Conservation (phyloP, 2,329 filamentous ascomycete species). For the Stromatinia cepivora region DNA sequence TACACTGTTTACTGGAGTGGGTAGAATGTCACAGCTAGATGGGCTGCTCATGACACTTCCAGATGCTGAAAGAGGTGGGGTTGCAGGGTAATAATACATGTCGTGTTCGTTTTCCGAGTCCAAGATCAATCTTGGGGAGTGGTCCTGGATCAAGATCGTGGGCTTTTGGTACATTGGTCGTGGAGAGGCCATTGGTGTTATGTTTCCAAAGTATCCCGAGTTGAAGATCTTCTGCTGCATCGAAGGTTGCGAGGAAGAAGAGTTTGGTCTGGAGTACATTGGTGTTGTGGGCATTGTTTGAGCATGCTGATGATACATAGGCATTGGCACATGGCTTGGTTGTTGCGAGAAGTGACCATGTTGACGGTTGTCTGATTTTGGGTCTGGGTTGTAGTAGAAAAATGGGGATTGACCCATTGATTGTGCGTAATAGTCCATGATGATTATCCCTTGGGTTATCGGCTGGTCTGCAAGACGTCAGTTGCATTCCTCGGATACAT, state of each 20-base stretch:
- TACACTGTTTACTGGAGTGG: conserved; percentile 79
- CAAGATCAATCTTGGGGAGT: conserved; percentile 59
- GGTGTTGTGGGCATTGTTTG: conserved; percentile 62
- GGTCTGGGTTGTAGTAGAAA: conserved; percentile 84
- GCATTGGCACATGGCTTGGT: conserved; percentile 50
- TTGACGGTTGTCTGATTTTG: conserved; percentile 69
- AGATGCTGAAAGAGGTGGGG: conserved; percentile 81
- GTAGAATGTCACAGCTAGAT: conserved; percentile 71
- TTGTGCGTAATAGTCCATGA: conserved; percentile 47
- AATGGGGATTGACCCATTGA: conserved; percentile 72
- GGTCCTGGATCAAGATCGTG: conserved; percentile 64
- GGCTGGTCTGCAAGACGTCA: conserved; percentile 33
- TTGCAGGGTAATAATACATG: conserved; percentile 73
- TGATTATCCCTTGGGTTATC: conserved; percentile 25
- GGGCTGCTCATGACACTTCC: conserved; percentile 87
- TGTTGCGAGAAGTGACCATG: conserved; percentile 73
- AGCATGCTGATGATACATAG: conserved; percentile 53
- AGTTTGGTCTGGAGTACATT: conserved; percentile 64
- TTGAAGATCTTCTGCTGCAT: conserved; percentile 40
- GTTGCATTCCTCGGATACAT: conserved; percentile 28
- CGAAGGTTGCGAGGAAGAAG: conserved; percentile 61
- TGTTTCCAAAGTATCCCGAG: conserved; percentile 41
- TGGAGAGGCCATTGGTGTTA: conserved; percentile 77
- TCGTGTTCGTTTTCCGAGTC: conserved; percentile 73
- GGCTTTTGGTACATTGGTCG: conserved; percentile 73